Base-by-base conservation (phyloP, 1,284 basidiomycete genomes). In the Tilletiaria anomala region DNA sequence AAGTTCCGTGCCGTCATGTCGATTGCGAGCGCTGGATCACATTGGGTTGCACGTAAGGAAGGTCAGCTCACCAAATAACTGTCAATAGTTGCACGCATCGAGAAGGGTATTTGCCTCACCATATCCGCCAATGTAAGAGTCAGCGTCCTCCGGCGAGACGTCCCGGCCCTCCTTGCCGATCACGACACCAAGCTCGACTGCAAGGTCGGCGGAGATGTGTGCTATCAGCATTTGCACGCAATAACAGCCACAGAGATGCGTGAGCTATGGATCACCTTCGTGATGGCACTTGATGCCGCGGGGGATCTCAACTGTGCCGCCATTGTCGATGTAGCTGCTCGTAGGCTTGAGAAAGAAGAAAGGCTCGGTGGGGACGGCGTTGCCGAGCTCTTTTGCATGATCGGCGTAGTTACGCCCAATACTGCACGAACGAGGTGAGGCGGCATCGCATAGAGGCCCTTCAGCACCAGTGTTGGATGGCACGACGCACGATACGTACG, bases 311-410 rank as follows among this genome's bases (percentile, higher is more conserved):
- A 96, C 72, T 24, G 76, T 75, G 2, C 80, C 80, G 40, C 72
- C 68, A 0, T 81, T 80, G n/a, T 73, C 67, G 19, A 94, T 61
- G 66, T 89, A 96, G 59, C 82, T 85, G 3, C 81, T 78, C 2
- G 91, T 94, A 4, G 91, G 91, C 71, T 97, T 97, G 32, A 96
- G 72, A 74, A 96, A 97, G 76, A 96, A 93, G 75, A 97, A 94
- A 0, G 91, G 91, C 66, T 94, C 88, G 61, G 80, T 85, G 2
- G 91, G 89, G 3, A 82, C 73, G 5, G 82, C 74, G 67, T 94
- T 94, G 63, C 80, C 81, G 37, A 96, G 76, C 68, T 96, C 89
- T 69, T 85, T 87, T 64, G 82, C 81, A 61, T 93, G 87, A 39
- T 84, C 84, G 14, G 68, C 70, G 44, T 71, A 73, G 63, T 73